Evolutionary conservation across 164 flowering plant species (phyloP).

Genomic region (Piper betle): DNA sequence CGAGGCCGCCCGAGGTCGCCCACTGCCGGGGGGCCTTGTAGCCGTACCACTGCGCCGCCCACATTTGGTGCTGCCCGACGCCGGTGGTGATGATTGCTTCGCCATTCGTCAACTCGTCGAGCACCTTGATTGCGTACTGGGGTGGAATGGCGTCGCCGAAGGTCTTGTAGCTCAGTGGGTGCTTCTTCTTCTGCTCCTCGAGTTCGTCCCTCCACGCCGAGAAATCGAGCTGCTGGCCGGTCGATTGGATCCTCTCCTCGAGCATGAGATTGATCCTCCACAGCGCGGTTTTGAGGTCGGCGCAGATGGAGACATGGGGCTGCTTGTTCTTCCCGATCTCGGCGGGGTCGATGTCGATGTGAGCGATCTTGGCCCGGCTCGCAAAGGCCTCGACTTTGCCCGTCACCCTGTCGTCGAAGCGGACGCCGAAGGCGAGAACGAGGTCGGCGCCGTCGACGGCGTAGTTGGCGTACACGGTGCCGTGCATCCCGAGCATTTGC

Average conservation of each 20-base stretch:
- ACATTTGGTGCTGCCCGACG: constrained; percentile 18
- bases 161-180: constrained; percentile 40
- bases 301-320: constrained; percentile 59
- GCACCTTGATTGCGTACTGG: constrained; percentile 9
- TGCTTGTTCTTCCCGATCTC: constrained; percentile 74
- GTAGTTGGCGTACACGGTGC: constrained; percentile 63
- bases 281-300: constrained; percentile 42
- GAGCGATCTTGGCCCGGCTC: constrained; percentile 60
- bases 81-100: constrained; percentile 12
- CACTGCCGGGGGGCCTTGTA: constrained; percentile 9
- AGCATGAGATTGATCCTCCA: constrained; percentile 31
- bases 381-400: constrained; percentile 69
- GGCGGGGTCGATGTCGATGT: constrained; percentile 56
- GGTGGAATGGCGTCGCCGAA: constrained; percentile 52
- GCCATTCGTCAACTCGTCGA: constrained; percentile 12
- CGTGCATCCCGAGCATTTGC: constrained; percentile 73
- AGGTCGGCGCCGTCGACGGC: constrained; percentile 47
- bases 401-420: constrained; percentile 65
- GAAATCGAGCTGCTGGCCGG: constrained; percentile 17
- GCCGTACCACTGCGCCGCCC: constrained; percentile 14
- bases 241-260: constrained; percentile 11
- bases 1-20: constrained; percentile 11
- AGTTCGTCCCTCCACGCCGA: constrained; percentile 48
- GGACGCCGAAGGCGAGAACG: constrained; percentile 62
- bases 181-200: constrained; percentile 32